Evolutionary conservation across 139 green algal genomes (phyloP), one percentile per base, ranked within the genome.

Genomic region (Chlorella sp.): DNA sequence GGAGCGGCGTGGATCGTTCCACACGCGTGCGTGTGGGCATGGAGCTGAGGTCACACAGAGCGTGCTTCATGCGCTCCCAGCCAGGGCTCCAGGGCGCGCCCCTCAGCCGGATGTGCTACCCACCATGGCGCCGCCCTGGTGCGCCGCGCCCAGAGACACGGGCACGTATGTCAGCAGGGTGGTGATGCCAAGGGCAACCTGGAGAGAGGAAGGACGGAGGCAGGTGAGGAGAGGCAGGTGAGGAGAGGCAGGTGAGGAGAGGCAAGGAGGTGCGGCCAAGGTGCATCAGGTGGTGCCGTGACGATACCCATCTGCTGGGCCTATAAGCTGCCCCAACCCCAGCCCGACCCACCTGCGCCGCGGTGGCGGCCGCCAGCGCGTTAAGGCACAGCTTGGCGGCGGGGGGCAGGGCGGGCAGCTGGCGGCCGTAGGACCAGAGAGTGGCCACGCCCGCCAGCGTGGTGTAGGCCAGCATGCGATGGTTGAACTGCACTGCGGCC

Each of bases 111-210:
- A 55, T 23, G 51, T 51, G 9, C 51, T 15, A 60, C 51, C 12
- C 51, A 60, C 93, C 21, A 99, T 90, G 1, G 97, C 97, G 44
- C 94, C 94, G 62, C 94, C 95, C 79, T 98, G 95, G 88, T 98
- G 95, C 16, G 90, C 90, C 6, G 94, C 91, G 11, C 97, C 97
- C 57, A 99, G 88, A 0, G 89, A 85, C 17, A 95, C 90, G 0
- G 97, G 97, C 60, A 98, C 96, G 85, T 98, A 93, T n/a, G 87
- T 92, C 44, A 99, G 93, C 91, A 98, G 91, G 0, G 96, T 97
- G 41, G 88, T 90, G 13, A 98, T 88, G 44, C 96, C 96, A 32
- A 98, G 88, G 0, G 83, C 78, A 28, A 95, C 94, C 92, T 98
- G 95, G 38, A 51, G 44, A 51, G 6, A 51, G 44, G 44, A 51